Evolutionary conservation across 148 eudicot genomes (phyloP), one percentile per base, ranked within the genome.

Genomic region (Talinum fruticosum): DNA sequence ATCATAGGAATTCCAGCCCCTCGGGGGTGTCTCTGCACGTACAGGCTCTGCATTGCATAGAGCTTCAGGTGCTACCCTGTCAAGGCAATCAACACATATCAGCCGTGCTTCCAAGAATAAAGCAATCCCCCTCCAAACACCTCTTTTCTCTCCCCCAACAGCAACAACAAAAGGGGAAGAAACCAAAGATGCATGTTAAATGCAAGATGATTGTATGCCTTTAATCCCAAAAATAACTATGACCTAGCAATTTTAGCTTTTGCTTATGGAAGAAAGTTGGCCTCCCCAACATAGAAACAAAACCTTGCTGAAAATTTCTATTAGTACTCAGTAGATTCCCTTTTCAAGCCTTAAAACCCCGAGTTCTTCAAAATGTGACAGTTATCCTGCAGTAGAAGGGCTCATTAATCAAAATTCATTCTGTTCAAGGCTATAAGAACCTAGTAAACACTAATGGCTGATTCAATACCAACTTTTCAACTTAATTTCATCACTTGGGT

Each of bases 1-100:
- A 86, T 96, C 99, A 80, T 93, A 96, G 1, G 99, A 96, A 83
- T 96, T 96, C 99, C 99, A 96, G 21, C 99, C 99, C 80, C 98
- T 88, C 14, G 99, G 99, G 8, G 98, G 98, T 34, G 80, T 78
- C 59, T 66, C 77, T 41, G 97, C 94, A 59, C 44, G 87, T 19
- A 15, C 66, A n/a, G 41, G 34, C 2, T 62, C 74, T 35, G 80
- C 78, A 19, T 41, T 47, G 79, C 74, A 5, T 71, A 75, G 38
- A 67, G 69, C 57, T 75, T 35, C 37, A 47, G 86, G 82, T 6
- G 83, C 29, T 62, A 79, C 85, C 82, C 96, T 91, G 85, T 68
- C 13, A 28, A 61, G 44, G 12, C 45, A 80, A 45, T 57, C 18
- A 21, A 53, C 34, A 74, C 64, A 3, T 41, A 23, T 29, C 65